Evolutionary conservation across 208 protist species (phyloP).

Genomic region (Lotmaria passim): DNA sequence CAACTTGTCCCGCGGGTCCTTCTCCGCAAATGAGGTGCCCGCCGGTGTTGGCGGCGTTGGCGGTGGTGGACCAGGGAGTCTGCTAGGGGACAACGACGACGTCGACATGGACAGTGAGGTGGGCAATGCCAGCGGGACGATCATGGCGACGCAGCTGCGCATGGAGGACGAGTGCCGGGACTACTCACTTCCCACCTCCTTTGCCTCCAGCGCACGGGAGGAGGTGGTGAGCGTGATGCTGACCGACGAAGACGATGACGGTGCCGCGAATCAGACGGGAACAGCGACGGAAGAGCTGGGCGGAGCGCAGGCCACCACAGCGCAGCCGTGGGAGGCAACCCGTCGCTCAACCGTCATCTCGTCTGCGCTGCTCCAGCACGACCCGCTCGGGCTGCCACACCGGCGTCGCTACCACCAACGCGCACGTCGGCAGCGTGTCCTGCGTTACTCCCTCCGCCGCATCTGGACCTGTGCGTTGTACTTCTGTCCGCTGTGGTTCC

Average conservation of each 20-base stretch:
- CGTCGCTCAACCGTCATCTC: conserved; percentile 13
- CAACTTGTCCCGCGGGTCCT: not conserved
- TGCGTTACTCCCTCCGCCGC: conserved; percentile 66
- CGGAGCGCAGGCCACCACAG: not conserved
- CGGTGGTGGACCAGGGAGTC: not conserved
- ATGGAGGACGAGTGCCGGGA: conserved; percentile 36
- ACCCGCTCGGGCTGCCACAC: not conserved
- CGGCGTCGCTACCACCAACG: conserved; percentile 25
- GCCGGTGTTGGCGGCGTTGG: not conserved
- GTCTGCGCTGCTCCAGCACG: conserved; percentile 16
- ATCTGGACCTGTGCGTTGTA: conserved; percentile 72
- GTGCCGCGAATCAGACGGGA: not conserved
- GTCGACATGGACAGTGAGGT: conserved; percentile 3
- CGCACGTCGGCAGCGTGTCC: conserved; percentile 48
- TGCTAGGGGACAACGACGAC: conserved; percentile 33
- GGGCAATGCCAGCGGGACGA: not conserved
- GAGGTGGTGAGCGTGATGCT: conserved; percentile 39
- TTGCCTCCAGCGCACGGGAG: conserved; percentile 32
- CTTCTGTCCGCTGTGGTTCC: conserved; percentile 92
- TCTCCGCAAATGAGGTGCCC: not conserved
- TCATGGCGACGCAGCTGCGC: conserved; percentile 6
- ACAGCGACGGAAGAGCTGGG: not conserved
- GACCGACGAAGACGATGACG: conserved; percentile 28
- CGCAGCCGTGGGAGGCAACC: conserved; percentile 5
- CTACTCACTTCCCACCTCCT: conserved; percentile 36